Evolutionary conservation across 306 rosid genomes (phyloP), one percentile per base, ranked within the genome.

Genomic region (Trichosanthes truncata): DNA sequence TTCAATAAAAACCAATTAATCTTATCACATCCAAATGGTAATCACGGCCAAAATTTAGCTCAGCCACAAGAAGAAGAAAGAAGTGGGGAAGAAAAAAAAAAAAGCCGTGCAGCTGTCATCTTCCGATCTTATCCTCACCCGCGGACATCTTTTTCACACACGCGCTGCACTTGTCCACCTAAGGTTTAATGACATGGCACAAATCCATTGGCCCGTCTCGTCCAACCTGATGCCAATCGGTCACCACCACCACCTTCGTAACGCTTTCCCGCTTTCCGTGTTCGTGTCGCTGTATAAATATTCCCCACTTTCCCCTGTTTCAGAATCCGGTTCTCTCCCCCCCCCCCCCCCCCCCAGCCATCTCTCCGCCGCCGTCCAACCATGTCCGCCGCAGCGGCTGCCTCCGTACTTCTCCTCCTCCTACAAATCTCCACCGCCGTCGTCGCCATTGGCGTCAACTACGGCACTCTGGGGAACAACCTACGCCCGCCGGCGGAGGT

Each of bases 381-480:
- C 74, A 89, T 84, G 90, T 74, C 82, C 17, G 18, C 45, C 55
- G 31, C 78, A 6, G 13, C 57, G 9, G 10, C 78, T 63, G 72
- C 82, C 71, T 41, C 84, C 45, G 71, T 84, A 52, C 29, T 89
- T 10, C 80, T 90, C 38, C 69, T 89, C 67, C 81, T 89, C 69
- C 83, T 85, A 82, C 87, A 75, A 18, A 81, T 87, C 78, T 10
- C 83, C 55, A 10, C 83, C 72, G 33, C 87, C 36, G 93, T 63
- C 1, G n/a, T 61, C 78, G 78, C 92, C 82, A 85, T 94, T 52
- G 98, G 98, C 23, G 85, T 94, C 33, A 94, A 94, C 92, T 94
- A 94, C 46, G 98, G 98, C 18, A 94, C 97, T 13, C 83, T 89
- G 0, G 97, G 74, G 1, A 86, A 95, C 89, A 88, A 95, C 87